These are phyloP conservation scores for Thalassiosira sp. DNA, from an alignment of 352 stramenopile genomes.

Conservation along the genomic window DNA sequence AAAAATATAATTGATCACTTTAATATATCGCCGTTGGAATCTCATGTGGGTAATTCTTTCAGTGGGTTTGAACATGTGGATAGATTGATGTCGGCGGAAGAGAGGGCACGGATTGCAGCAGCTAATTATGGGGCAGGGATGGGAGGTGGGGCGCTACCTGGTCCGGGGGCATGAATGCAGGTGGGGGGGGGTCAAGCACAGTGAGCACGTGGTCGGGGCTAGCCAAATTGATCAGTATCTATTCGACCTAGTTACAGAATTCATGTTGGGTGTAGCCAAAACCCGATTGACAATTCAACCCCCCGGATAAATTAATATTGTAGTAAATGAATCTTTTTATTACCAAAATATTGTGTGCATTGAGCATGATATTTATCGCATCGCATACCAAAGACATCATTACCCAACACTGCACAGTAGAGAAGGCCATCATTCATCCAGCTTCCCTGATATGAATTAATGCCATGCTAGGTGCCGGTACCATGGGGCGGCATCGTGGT, in stretches of 20 bases:
- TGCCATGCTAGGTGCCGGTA: neutral
- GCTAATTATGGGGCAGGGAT: constrained; percentile 10
- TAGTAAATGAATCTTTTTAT: constrained; percentile 4
- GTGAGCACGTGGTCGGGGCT: no score
- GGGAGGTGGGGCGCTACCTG: no score
- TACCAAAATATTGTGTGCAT: neutral
- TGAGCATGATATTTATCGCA: neutral
- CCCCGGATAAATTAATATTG: no score
- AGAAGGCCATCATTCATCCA: no score
- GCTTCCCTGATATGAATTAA: constrained; percentile 8
- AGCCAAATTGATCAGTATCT: no score
- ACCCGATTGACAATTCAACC: no score
- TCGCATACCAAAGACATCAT: no score
- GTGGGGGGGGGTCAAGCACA: no score
- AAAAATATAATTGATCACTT: constrained; percentile 66
- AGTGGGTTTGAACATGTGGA: constrained; percentile 49
- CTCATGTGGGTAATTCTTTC: constrained; percentile 26
- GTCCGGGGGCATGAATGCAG: no score
- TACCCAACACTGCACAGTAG: no score
- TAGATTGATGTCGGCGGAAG: constrained; percentile 40
- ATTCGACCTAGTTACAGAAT: no score
- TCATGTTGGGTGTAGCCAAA: no score
- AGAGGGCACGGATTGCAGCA: constrained; percentile 39
- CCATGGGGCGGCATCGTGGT: neutral
- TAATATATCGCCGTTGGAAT: constrained; percentile 38